phyloP scores from a whole-genome alignment of 2,329 filamentous ascomycete species.

The Aspergillus sp. region DNA sequence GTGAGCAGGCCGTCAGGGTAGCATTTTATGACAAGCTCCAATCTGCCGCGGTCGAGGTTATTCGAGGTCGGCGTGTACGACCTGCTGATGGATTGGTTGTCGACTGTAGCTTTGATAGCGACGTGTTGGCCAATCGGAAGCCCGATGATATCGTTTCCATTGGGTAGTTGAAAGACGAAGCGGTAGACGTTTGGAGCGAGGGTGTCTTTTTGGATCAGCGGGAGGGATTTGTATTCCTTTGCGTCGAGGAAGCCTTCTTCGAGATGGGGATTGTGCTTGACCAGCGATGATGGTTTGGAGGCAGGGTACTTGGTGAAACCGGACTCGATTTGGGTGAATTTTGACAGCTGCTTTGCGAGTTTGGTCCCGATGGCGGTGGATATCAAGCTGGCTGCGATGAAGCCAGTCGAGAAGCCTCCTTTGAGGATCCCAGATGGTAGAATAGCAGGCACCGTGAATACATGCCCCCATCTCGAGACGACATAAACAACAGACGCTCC shows the following conservation, averaged over 20 bases:
- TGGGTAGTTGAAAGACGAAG: slow-evolving; percentile 47
- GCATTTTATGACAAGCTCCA: slow-evolving; percentile 33
- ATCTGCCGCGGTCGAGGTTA: slow-evolving; percentile 24
- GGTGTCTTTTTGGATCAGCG: slow-evolving; percentile 29
- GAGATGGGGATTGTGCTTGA: slow-evolving; percentile 36
- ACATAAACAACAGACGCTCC: neutral
- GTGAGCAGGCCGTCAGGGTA: slow-evolving; percentile 32
- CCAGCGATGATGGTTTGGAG: slow-evolving; percentile 35
- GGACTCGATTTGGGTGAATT: slow-evolving; percentile 19
- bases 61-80: slow-evolving; percentile 50
- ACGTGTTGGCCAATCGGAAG: slow-evolving; percentile 56
- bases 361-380: slow-evolving; percentile 7
- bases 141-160: slow-evolving; percentile 42
- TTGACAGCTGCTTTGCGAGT: slow-evolving; percentile 9
- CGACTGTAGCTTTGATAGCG: slow-evolving; percentile 45
- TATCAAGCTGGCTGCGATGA: slow-evolving; percentile 15
- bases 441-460: neutral
- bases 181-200: slow-evolving; percentile 33
- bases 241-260: slow-evolving; percentile 48
- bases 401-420: slow-evolving; percentile 18
- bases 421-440: slow-evolving; percentile 1
- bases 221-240: slow-evolving; percentile 44
- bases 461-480: neutral
- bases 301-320: slow-evolving; percentile 25
- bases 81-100: slow-evolving; percentile 43